Conservation (phyloP, 306 rosid species). For the Inga oerstediana region DNA sequence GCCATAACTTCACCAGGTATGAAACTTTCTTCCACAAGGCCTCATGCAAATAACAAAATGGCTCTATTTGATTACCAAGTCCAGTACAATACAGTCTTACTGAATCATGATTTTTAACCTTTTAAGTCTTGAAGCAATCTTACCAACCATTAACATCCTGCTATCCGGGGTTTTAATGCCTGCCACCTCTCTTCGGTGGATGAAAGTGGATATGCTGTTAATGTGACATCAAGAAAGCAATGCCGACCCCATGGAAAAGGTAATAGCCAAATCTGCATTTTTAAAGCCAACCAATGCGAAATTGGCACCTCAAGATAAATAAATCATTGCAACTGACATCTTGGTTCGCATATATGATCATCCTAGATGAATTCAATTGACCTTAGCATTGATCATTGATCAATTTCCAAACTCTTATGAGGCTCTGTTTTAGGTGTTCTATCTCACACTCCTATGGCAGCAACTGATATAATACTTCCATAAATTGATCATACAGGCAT, state of each 20-base stretch:
- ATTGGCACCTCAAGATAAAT: constrained; percentile 97
- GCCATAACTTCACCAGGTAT: constrained; percentile 50
- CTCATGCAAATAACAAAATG: constrained; percentile 64
- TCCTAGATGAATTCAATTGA: constrained; percentile 83
- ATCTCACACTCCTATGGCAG: constrained; percentile 61
- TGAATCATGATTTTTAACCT: constrained; percentile 66
- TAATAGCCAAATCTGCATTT: constrained; percentile 99
- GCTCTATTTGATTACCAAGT: constrained; percentile 74
- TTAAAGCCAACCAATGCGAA: constrained; percentile 99
- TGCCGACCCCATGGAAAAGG: constrained; percentile 96
- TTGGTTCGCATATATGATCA: constrained; percentile 80
- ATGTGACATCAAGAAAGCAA: constrained; percentile 97
- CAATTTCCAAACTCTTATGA: constrained; percentile 70
- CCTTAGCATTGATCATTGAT: constrained; percentile 89
- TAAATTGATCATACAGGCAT: constrained; percentile 50
- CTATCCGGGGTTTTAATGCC: constrained; percentile 75
- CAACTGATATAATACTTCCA: constrained; percentile 56
- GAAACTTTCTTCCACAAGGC: constrained; percentile 53
- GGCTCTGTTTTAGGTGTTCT: constrained; percentile 53
- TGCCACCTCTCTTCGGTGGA: constrained; percentile 94
- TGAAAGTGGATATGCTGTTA: constrained; percentile 84
- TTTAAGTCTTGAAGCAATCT: constrained; percentile 94
- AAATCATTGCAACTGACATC: constrained; percentile 98
- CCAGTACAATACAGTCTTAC: constrained; percentile 69
- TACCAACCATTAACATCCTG: constrained; percentile 99